Evolutionary conservation across 306 rosid species (phyloP), one percentile per base, ranked within the genome.

Genomic region (Casuarina cunninghamiana): DNA sequence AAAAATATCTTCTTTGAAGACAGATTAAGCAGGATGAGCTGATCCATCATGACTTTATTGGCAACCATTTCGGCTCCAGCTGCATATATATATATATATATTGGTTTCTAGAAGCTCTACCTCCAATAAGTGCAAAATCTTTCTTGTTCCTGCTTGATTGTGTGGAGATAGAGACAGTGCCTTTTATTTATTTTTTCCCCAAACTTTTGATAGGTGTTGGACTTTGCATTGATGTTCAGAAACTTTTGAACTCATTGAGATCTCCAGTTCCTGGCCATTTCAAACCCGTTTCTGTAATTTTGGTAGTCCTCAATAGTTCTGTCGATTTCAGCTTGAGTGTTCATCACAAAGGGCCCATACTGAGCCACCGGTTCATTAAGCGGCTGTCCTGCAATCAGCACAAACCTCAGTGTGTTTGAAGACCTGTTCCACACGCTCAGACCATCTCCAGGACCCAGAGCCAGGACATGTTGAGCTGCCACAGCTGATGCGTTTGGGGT

Each of bases 271-370:
- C 80, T 89, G 15, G 89, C 93, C 91, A 81, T 92, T 84, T 93
- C 97, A 84, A 95, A 95, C 0, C 98, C 98, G 80, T 95, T 92
- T 79, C 65, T 79, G 46, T 77, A 75, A 63, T 79, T 75, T 0
- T 91, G 94, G 81, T 92, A 91, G 80, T 95, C 98, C 75, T 91
- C 88, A 60, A 95, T 80, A 3, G 98, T 86, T 55, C 87, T 86
- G 32, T 92, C 89, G 69, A 95, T 95, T 46, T 95, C 97, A 81
- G 93, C 86, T 72, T 89, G 97, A 10, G 97, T 80, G 75, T 95
- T 95, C 98, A 95, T 95, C 53, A 95, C 98, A 86, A 95, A 93
- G 19, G 97, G 98, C 5, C 98, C 98, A 79, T 93, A 83, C 72
- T 91, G 97, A 71, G 81, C 96, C 66, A 95, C 91, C 3, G 97